phyloP scores from a whole-genome alignment of 352 stramenopile genomes.

The Chrysophaeum taylorii region DNA sequence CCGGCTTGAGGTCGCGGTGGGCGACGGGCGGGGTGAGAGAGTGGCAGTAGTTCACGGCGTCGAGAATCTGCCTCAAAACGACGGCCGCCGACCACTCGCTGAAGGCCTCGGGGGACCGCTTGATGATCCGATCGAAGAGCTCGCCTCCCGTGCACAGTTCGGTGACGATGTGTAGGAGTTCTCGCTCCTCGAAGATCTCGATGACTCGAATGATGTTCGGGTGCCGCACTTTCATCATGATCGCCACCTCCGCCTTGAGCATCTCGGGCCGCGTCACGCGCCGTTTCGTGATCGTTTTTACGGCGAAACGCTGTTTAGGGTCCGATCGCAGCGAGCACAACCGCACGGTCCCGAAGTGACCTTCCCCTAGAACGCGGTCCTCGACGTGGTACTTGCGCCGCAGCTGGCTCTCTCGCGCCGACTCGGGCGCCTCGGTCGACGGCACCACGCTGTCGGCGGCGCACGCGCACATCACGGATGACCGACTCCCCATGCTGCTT shows the following conservation, averaged over 20 bases:
- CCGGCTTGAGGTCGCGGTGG: conserved; percentile 60
- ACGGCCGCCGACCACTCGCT: conserved; percentile 64
- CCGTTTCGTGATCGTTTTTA: no score
- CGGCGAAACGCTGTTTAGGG: neutral
- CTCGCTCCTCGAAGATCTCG: conserved; percentile 68
- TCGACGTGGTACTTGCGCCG: neutral
- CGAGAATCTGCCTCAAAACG: conserved; percentile 63
- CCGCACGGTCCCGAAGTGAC: neutral
- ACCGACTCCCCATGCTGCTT: no score
- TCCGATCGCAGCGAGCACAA: neutral
- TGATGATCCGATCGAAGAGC: conserved; percentile 75
- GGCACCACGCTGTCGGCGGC: no score
- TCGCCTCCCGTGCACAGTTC: conserved; percentile 73
- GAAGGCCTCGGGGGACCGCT: conserved; percentile 58
- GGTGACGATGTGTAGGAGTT: conserved; percentile 70
- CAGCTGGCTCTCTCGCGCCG: no score
- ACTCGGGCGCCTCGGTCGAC: no score
- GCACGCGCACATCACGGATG: no score
- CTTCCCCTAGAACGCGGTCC: neutral
- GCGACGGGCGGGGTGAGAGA: conserved; percentile 50
- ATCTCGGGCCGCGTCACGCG: no score
- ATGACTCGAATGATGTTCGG: conserved; percentile 78
- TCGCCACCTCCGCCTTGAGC: conserved; percentile 23
- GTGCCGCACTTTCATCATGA: conserved; percentile 34
- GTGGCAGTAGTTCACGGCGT: conserved; percentile 65